Percentiles rank a stretch among this genome's conserved stretches.
Conservation (phyloP, 495 filamentous ascomycete genomes). For the Penicillium daleae region DNA sequence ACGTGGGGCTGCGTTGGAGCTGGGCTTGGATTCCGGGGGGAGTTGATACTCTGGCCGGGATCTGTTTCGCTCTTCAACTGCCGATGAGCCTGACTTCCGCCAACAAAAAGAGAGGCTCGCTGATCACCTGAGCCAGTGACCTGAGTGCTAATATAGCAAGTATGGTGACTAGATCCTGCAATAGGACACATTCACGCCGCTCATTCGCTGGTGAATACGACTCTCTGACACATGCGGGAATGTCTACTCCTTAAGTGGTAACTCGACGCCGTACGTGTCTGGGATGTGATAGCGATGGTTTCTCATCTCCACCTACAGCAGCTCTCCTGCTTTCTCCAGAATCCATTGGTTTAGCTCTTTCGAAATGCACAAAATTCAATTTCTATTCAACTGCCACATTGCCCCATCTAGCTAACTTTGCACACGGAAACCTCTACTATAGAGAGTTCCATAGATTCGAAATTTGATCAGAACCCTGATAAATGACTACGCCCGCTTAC, state of each 20-base stretch:
- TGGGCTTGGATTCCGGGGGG: neutral
- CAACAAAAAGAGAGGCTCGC: neutral
- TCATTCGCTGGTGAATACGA: neutral
- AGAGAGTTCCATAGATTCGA: neutral
- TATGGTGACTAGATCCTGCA: neutral
- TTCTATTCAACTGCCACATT: neutral
- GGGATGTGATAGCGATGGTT: neutral
- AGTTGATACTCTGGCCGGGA: neutral
- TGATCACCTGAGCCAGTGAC: neutral
- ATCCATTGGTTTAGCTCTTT: too few relatives aligned
- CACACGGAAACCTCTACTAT: neutral
- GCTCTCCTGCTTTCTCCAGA: too few relatives aligned
- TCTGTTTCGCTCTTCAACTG: neutral
- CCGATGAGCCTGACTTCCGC: neutral
- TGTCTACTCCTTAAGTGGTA: neutral
- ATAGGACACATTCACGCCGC: neutral
- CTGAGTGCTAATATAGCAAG: neutral
- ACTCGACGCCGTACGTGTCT: neutral
- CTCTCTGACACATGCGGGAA: neutral
- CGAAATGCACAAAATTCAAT: too few relatives aligned
- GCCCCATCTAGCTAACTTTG: neutral
- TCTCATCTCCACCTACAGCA: too few relatives aligned
- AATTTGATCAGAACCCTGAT: too few relatives aligned
- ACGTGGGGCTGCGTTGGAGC: conserved; percentile 6
- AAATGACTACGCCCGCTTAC: neutral